These are phyloP conservation scores for Penicillium sp. DNA, from an alignment of 2,329 filamentous ascomycete species.

Conservation along the genomic window DNA sequence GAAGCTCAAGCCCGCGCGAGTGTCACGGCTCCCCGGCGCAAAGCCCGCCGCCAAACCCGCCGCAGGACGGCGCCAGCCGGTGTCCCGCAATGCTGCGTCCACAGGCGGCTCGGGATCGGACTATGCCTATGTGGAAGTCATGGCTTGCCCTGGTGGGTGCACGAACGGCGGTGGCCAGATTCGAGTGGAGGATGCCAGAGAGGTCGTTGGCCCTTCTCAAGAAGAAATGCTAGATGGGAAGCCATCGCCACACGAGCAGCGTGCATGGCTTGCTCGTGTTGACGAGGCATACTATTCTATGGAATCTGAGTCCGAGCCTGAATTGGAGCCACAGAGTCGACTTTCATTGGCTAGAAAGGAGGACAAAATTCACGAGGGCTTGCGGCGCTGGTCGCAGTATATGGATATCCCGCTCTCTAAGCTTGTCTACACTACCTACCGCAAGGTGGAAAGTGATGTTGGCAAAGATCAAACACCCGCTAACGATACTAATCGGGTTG, in stretches of 20 bases:
- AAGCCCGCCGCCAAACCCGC: constrained; percentile 43
- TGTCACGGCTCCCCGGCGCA: constrained; percentile 75
- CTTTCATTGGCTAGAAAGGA: constrained; percentile 28
- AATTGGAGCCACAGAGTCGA: constrained; percentile 28
- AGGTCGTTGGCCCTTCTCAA: constrained; percentile 21
- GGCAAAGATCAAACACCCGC: constrained; percentile 62
- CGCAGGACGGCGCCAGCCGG: constrained; percentile 30
- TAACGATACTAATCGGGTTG: constrained; percentile 74
- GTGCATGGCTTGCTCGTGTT: constrained; percentile 74
- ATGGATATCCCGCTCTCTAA: constrained; percentile 68
- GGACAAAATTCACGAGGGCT: constrained; percentile 55
- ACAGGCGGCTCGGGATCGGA: constrained; percentile 49
- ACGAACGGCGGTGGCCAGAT: constrained; percentile 97
- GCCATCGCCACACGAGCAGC: constrained; percentile 73
- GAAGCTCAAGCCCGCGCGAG: constrained; percentile 75
- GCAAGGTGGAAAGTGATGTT: constrained; percentile 91
- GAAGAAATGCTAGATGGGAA: constrained; percentile 41
- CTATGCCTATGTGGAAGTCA: constrained; percentile 94
- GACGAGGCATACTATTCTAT: constrained; percentile 89
- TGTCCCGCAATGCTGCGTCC: constrained; percentile 32
- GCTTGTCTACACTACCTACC: constrained; percentile 79
- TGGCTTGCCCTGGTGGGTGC: constrained; percentile 98
- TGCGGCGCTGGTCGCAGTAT: constrained; percentile 71
- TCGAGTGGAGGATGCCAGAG: constrained; percentile 72
- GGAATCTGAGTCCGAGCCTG: constrained; percentile 52